Evolutionary conservation across 2,329 filamentous ascomycete species (phyloP).

Genomic region (Dactylonectria estremocensis): DNA sequence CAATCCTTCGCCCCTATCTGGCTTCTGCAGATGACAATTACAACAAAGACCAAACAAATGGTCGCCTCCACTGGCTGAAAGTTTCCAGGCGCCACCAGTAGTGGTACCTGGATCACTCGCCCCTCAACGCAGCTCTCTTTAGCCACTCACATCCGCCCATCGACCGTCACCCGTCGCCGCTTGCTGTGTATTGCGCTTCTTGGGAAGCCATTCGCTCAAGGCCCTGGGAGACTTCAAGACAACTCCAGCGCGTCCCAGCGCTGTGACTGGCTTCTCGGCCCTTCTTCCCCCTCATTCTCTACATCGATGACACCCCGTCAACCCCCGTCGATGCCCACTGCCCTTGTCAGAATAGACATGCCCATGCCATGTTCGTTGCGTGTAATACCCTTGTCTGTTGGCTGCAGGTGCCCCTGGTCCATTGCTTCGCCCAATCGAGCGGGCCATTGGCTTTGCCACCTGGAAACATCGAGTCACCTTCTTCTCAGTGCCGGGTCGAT

Average conservation of each 20-base stretch:
- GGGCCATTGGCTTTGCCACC: constrained; percentile 38
- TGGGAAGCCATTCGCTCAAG: constrained; percentile 38
- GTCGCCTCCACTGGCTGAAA: background rate
- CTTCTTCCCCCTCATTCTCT: constrained; percentile 42
- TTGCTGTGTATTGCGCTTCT: constrained; percentile 32
- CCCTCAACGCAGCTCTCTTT: constrained; percentile 12
- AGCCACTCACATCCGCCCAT: constrained; percentile 25
- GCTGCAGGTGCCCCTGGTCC: constrained; percentile 30
- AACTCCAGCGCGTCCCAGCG: constrained; percentile 31
- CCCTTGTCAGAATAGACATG: constrained; percentile 38
- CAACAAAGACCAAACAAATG: background rate
- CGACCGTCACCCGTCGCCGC: constrained; percentile 25
- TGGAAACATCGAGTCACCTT: constrained; percentile 37
- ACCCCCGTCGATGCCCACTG: constrained; percentile 35
- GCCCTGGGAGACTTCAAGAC: constrained; percentile 34
- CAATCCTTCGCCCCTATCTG: constrained; percentile 17
- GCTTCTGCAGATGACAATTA: constrained; percentile 2
- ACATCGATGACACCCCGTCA: constrained; percentile 37
- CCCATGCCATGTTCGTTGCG: constrained; percentile 29
- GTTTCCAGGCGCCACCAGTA: background rate
- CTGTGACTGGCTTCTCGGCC: constrained; percentile 50
- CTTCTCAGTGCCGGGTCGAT: constrained; percentile 18
- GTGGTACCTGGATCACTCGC: constrained; percentile 3
- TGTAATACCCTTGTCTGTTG: constrained; percentile 24
- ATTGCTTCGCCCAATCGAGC: constrained; percentile 26